phyloP scores from a whole-genome alignment of 2,329 filamentous ascomycete species.

The Aspergillus pseudotamarii region DNA sequence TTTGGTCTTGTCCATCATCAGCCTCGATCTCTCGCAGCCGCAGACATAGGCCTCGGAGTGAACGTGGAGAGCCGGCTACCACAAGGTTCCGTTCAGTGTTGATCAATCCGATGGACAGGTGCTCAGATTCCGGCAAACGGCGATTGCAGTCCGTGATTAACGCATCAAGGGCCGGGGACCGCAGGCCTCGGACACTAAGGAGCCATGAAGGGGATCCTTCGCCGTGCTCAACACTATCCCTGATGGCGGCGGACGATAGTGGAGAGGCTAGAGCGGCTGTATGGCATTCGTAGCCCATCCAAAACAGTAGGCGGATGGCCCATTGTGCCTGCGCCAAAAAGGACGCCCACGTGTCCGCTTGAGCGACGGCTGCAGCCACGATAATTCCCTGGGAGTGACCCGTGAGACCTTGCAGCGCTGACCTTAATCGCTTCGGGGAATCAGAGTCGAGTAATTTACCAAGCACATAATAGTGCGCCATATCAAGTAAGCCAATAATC shows the following conservation, averaged over 20 bases:
- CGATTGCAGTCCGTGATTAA: conserved; percentile 28
- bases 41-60: conserved; percentile 17
- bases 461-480: conserved; percentile 6
- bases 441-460: background rate
- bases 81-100: conserved; percentile 36
- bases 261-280: conserved; percentile 18
- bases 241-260: conserved; percentile 18
- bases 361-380: conserved; percentile 36
- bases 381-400: conserved; percentile 45
- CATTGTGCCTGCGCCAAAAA: conserved; percentile 31
- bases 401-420: background rate
- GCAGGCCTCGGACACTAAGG: conserved; percentile 8
- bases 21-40: background rate
- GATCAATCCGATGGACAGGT: conserved; percentile 29
- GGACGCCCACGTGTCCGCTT: conserved; percentile 33
- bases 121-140: conserved; percentile 24
- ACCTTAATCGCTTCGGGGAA: conserved; percentile 1
- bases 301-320: conserved; percentile 38
- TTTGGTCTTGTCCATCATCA: conserved; percentile 10
- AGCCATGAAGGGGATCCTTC: background rate
- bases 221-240: conserved; percentile 14
- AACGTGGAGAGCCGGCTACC: conserved; percentile 32
- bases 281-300: conserved; percentile 35
- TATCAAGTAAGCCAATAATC: conserved; percentile 37
- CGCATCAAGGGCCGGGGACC: background rate